These are phyloP conservation scores for Sarocladium brachiariae DNA, from an alignment of 2,329 filamentous ascomycete genomes.

Conservation along the genomic window DNA sequence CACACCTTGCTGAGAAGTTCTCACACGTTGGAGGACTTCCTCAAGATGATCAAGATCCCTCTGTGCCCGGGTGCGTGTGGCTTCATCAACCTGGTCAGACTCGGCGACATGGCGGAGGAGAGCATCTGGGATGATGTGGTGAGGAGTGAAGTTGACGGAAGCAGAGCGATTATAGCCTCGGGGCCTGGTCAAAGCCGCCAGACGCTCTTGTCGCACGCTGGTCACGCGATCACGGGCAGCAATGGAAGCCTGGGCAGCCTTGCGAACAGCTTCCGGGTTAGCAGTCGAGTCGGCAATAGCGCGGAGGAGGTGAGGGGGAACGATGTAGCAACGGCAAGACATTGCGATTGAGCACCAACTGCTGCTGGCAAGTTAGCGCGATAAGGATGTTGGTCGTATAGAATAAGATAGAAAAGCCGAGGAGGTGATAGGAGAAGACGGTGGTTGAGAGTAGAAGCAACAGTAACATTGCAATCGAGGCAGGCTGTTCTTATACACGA, in stretches of 20 bases:
- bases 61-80: conserved; percentile 28
- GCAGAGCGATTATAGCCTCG: conserved; percentile 19
- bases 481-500: neutral
- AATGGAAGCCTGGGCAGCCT: conserved; percentile 29
- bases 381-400: neutral
- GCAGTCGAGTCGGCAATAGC: conserved; percentile 32
- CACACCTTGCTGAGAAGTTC: conserved; percentile 19
- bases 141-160: conserved; percentile 9
- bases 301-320: conserved; percentile 39
- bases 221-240: conserved; percentile 25
- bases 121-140: conserved; percentile 31
- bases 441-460: neutral
- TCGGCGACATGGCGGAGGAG: conserved; percentile 32
- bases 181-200: conserved; percentile 27
- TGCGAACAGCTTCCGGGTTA: conserved; percentile 29
- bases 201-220: conserved; percentile 25
- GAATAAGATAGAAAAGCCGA: neutral
- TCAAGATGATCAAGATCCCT: conserved; percentile 32
- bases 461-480: too few species aligned
- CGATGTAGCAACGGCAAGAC: conserved; percentile 29
- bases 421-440: neutral
- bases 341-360: neutral
- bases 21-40: conserved; percentile 20
- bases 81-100: conserved; percentile 30
- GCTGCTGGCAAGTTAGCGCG: neutral